Evolutionary conservation across 257 asterid genomes (phyloP).

Genomic region (Rubia yunnanensis): DNA sequence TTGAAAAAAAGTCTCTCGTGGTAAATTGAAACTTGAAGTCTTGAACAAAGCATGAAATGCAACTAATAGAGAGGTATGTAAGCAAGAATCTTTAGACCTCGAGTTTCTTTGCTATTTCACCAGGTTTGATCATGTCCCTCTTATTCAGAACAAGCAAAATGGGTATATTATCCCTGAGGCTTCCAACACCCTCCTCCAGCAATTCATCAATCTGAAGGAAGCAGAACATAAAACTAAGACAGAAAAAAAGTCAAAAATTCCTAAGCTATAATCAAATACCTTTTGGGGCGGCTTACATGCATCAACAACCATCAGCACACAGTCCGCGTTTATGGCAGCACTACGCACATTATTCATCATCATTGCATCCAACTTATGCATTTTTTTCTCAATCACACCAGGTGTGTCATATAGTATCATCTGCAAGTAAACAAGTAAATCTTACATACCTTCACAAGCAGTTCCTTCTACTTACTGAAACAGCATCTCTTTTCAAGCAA

Average conservation of each 20-base stretch:
- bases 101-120: conserved; percentile 93
- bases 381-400: conserved; percentile 93
- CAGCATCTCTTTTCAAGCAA: neutral
- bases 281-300: conserved; percentile 71
- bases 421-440: conserved; percentile 30
- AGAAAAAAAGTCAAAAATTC: neutral
- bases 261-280: conserved; percentile 31
- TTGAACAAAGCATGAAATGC: neutral
- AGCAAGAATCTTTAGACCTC: conserved; percentile 36
- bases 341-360: conserved; percentile 95
- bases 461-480: neutral
- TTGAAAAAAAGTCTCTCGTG: neutral
- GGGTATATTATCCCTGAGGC: conserved; percentile 51
- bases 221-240: conserved; percentile 3
- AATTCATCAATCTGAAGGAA: conserved; percentile 66
- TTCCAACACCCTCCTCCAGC: conserved; percentile 70
- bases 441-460: neutral
- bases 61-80: neutral
- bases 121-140: conserved; percentile 91
- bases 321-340: conserved; percentile 88
- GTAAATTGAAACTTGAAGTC: neutral
- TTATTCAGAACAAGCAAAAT: conserved; percentile 82
- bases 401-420: conserved; percentile 97
- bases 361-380: conserved; percentile 92
- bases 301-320: conserved; percentile 84